Percentiles rank a stretch among this genome's conserved stretches.
phyloP scores from a whole-genome alignment of 495 filamentous ascomycete genomes.

The Talaromyces ruber region DNA sequence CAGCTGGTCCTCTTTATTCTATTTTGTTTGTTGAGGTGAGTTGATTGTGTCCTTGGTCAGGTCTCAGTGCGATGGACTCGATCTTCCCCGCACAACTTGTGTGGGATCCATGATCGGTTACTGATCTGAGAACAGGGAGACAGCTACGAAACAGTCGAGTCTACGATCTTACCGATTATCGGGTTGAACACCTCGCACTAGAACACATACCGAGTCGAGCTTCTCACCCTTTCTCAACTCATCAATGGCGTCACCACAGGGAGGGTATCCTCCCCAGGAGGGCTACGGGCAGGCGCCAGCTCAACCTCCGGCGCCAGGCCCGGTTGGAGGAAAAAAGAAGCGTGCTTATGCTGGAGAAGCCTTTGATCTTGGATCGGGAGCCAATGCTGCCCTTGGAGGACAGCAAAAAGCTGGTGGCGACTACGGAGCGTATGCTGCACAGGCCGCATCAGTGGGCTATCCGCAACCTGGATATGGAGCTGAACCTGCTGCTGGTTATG shows the following conservation, averaged over 20 bases:
- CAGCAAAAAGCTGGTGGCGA: conserved; percentile 43
- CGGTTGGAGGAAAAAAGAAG: conserved; percentile 67
- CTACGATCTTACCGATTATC: not conserved
- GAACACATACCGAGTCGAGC: not conserved
- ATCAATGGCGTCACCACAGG: conserved; percentile 51
- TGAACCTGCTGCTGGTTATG: conserved; percentile 26
- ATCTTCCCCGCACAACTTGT: conserved; percentile 2
- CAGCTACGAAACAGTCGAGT: not conserved
- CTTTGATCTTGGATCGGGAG: conserved; percentile 85
- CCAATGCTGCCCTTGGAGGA: conserved; percentile 66
- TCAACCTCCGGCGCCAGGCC: conserved; percentile 24
- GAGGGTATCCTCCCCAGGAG: conserved; percentile 53
- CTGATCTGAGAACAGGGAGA: not conserved
- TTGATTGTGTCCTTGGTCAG: not conserved
- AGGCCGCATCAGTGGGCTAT: conserved; percentile 38
- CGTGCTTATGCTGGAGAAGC: conserved; percentile 87
- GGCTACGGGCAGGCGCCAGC: conserved; percentile 38
- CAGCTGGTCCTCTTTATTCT: not conserved
- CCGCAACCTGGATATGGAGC: conserved; percentile 47
- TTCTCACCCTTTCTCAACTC: not conserved
- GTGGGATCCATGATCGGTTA: conserved; percentile 2
- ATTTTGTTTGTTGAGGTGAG: not conserved
- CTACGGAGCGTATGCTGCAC: conserved; percentile 51
- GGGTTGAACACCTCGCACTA: not conserved
- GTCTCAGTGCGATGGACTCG: not conserved